A percentile compares a stretch with the other conserved stretches of the same genome.
Evolutionary conservation across 192 early-diverging fungal species (phyloP).

Genomic region (Spinellus fusiger): DNA sequence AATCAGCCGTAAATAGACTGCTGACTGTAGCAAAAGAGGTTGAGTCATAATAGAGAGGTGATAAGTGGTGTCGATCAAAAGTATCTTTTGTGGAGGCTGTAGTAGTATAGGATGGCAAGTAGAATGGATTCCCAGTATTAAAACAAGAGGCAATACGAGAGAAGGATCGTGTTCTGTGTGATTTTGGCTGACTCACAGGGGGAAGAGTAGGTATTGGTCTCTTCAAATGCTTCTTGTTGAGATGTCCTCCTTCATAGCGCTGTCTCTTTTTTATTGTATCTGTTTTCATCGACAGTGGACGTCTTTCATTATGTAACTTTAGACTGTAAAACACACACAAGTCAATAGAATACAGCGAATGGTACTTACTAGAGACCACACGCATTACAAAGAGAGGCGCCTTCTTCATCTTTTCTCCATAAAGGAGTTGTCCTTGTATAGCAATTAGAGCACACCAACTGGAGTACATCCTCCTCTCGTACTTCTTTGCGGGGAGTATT

Average conservation of each 20-base stretch:
- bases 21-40: too few species aligned
- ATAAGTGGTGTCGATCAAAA: too few species aligned
- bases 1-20: not conserved
- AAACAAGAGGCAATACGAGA: not conserved
- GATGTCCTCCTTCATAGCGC: slow-evolving; percentile 31
- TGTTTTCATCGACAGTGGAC: slow-evolving; percentile 48
- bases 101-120: too few species aligned
- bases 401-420: slow-evolving; percentile 72
- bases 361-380: slow-evolving; percentile 44
- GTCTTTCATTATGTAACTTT: slow-evolving; percentile 45
- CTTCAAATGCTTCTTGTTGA: not conserved
- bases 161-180: not conserved
- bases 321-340: slow-evolving; percentile 15
- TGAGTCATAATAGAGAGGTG: too few species aligned
- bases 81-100: too few species aligned
- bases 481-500: slow-evolving; percentile 56
- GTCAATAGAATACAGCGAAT: not conserved
- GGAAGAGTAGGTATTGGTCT: not conserved
- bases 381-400: slow-evolving; percentile 47
- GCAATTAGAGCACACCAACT: slow-evolving; percentile 63
- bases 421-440: slow-evolving; percentile 81
- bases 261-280: slow-evolving; percentile 45
- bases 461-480: slow-evolving; percentile 30
- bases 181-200: not conserved
- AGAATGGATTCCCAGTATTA: too few species aligned